phyloP scores from a whole-genome alignment of 371 early-diverging fungal genomes.

The Neoconidiobolus thromboides region DNA sequence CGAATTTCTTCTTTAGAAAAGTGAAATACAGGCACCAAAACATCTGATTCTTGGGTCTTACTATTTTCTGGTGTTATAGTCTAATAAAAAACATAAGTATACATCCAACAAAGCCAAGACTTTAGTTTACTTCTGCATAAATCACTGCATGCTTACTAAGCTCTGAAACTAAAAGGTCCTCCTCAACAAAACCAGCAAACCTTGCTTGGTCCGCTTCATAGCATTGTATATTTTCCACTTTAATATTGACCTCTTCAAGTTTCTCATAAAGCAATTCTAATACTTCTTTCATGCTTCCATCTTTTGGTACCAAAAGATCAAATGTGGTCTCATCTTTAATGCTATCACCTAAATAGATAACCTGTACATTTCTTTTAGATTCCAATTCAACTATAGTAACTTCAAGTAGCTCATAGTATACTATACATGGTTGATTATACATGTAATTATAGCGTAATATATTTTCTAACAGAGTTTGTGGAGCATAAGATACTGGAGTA shows the following conservation, averaged over 20 bases:
- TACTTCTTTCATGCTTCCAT: constrained; percentile 30
- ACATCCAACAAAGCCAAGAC: constrained; percentile 1
- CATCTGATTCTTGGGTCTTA: constrained; percentile 12
- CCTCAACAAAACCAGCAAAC: constrained; percentile 17
- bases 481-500: constrained; percentile 19
- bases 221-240: constrained; percentile 16
- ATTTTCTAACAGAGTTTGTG: constrained; percentile 29
- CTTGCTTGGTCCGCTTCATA: constrained; percentile 20
- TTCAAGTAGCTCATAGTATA: constrained; percentile 63
- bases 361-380: constrained; percentile 36
- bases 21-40: constrained; percentile 47
- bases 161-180: constrained; percentile 9
- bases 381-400: constrained; percentile 64
- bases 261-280: constrained; percentile 31
- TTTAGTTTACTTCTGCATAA: constrained; percentile 12
- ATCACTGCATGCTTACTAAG: constrained; percentile 3
- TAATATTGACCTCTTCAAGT: constrained; percentile 16
- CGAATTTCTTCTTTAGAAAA: constrained; percentile 40
- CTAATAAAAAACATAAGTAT: constrained; percentile 5
- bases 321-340: constrained; percentile 21
- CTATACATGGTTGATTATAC: constrained; percentile 7
- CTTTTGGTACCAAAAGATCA: constrained; percentile 32
- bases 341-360: constrained; percentile 28
- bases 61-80: too few species aligned
- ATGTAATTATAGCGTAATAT: constrained; percentile 25